Evolutionary conservation across 164 flowering plant species (phyloP).

Genomic region (Nelumbo lutea): DNA sequence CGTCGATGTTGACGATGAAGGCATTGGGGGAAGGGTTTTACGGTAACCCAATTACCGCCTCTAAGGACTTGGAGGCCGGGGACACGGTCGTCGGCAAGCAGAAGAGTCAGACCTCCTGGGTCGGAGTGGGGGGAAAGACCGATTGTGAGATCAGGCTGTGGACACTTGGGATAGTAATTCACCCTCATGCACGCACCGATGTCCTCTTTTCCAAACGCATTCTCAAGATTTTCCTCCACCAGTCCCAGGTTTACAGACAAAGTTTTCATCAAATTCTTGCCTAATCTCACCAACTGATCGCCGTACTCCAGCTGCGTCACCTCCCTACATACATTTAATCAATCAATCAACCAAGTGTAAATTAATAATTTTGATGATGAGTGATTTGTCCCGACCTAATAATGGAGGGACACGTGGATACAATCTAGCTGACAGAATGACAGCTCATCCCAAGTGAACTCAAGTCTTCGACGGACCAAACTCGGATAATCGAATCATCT

Average conservation of each 20-base stretch:
- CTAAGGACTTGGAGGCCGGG: constrained; percentile 66
- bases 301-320: constrained; percentile 40
- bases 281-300: constrained; percentile 34
- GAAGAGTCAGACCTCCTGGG: constrained; percentile 79
- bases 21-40: constrained; percentile 48
- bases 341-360: neutral
- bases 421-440: no score
- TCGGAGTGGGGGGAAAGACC: constrained; percentile 84
- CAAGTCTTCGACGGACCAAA: no score
- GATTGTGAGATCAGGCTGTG: constrained; percentile 76
- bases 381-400: no score
- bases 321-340: constrained; percentile 35
- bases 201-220: constrained; percentile 60
- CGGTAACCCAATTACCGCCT: constrained; percentile 54
- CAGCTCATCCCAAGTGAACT: no score
- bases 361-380: neutral
- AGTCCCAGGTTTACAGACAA: constrained; percentile 59
- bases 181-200: constrained; percentile 64
- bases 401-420: no score
- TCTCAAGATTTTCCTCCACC: constrained; percentile 33
- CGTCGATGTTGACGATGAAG: constrained; percentile 69
- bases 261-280: constrained; percentile 45
- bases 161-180: constrained; percentile 77
- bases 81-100: constrained; percentile 55
- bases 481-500: no score